Conservation (phyloP, 2,329 filamentous ascomycete genomes). For the Ciborinia camelliae region DNA sequence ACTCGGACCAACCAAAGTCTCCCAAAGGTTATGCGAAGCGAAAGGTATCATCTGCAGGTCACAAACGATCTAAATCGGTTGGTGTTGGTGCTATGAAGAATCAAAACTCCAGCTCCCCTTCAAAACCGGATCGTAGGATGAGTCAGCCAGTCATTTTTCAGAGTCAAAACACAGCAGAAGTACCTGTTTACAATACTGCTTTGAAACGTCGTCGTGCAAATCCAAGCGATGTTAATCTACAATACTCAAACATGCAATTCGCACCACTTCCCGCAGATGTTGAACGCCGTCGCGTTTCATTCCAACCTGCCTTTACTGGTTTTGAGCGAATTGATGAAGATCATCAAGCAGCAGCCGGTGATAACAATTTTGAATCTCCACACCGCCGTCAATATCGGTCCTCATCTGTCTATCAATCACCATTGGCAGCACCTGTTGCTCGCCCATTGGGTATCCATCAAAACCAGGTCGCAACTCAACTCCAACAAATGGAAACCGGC, state of each 20-base stretch:
- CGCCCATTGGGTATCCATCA: conserved; percentile 10
- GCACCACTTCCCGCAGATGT: neutral
- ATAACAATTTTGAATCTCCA: neutral
- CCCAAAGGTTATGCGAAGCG: conserved; percentile 34
- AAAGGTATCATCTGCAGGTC: conserved; percentile 21
- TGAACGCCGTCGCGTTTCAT: neutral
- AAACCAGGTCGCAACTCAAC: conserved; percentile 6
- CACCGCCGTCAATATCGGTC: conserved; percentile 22
- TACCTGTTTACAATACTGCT: conserved; percentile 14
- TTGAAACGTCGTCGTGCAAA: conserved; percentile 30
- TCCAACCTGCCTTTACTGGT: conserved; percentile 2
- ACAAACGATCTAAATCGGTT: conserved; percentile 38
- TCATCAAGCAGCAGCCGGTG: neutral
- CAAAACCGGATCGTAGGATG: conserved; percentile 23
- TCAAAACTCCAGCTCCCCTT: conserved; percentile 13
- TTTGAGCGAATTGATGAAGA: conserved; percentile 16
- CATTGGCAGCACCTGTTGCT: conserved; percentile 28
- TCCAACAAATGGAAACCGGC: conserved; percentile 1
- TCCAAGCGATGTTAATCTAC: conserved; percentile 11
- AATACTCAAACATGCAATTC: neutral
- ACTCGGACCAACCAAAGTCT: conserved; percentile 33
- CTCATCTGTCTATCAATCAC: conserved; percentile 23
- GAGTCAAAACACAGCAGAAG: conserved; percentile 19
- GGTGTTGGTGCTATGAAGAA: conserved; percentile 21
- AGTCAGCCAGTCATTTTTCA: conserved; percentile 21